A percentile compares a stretch with the other conserved stretches of the same genome.
Conservation (phyloP, 2,329 filamentous ascomycete species). For the Fusarium azukiicola region DNA sequence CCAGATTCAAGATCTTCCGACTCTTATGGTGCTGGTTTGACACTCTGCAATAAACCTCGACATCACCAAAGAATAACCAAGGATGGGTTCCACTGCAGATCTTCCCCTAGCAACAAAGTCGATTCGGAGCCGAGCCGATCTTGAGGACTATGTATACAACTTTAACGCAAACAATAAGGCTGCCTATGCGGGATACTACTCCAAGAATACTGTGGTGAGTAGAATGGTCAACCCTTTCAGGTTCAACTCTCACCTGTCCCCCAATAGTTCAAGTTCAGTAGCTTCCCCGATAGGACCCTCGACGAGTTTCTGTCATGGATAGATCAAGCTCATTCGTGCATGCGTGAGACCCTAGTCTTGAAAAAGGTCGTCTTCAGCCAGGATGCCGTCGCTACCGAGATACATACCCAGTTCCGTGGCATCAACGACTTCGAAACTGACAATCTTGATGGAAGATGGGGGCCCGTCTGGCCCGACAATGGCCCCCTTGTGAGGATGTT, state of each 20-base stretch:
- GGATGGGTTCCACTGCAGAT: not conserved
- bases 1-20: no score
- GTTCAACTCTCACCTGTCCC: not conserved
- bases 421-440: constrained; percentile 6
- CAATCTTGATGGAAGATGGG: constrained; percentile 11
- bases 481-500: constrained; percentile 5
- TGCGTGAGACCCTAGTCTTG: not conserved
- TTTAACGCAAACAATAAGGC: constrained; percentile 13
- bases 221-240: not conserved
- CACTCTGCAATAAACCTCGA: not conserved
- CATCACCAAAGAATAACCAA: not conserved
- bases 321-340: not conserved
- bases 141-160: constrained; percentile 4
- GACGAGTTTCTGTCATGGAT: constrained; percentile 7
- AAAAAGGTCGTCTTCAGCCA: constrained; percentile 8
- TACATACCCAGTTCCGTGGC: constrained; percentile 3
- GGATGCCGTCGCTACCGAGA: not conserved
- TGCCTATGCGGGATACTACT: not conserved
- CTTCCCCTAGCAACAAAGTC: constrained; percentile 9
- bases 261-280: constrained; percentile 7
- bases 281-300: not conserved
- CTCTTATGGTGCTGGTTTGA: not conserved
- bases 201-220: not conserved
- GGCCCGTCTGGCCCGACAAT: not conserved
- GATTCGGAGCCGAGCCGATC: constrained; percentile 2